These are phyloP conservation scores for Debaryomyces robertsiae DNA, from an alignment of 1,139 yeast genomes.

Conservation along the genomic window DNA sequence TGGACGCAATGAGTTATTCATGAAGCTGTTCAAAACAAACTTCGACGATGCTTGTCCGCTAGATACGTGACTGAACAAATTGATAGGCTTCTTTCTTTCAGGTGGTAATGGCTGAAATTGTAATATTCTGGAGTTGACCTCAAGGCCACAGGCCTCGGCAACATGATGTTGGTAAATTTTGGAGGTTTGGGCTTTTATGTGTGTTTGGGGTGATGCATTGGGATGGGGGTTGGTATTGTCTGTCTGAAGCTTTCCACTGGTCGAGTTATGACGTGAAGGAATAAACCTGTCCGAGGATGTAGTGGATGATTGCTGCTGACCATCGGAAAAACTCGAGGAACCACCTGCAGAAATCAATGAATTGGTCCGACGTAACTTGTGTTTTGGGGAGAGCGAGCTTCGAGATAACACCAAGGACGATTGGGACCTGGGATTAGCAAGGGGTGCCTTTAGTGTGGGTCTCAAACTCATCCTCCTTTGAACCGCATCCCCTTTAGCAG, in stretches of 20 bases:
- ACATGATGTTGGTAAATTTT: slow-evolving; percentile 80
- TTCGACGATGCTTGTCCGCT: slow-evolving; percentile 28
- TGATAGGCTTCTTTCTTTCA: slow-evolving; percentile 60
- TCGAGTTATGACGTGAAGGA: slow-evolving; percentile 47
- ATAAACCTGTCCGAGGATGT: slow-evolving; percentile 44
- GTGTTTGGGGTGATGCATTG: slow-evolving; percentile 52
- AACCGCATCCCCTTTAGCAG: slow-evolving; percentile 4
- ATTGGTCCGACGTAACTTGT: slow-evolving; percentile 38
- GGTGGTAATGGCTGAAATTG: slow-evolving; percentile 91
- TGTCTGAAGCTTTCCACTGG: slow-evolving; percentile 42
- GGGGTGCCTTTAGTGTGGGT: slow-evolving; percentile 22
- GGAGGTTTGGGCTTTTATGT: slow-evolving; percentile 70
- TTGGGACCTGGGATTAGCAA: slow-evolving; percentile 25
- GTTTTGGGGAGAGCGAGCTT: slow-evolving; percentile 21
- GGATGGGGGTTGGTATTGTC: slow-evolving; percentile 40
- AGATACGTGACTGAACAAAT: slow-evolving; percentile 38
- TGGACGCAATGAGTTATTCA: slow-evolving; percentile 36
- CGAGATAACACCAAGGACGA: slow-evolving; percentile 21
- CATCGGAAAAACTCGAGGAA: slow-evolving; percentile 24
- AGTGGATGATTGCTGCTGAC: slow-evolving; percentile 25
- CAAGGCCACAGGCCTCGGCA: slow-evolving; percentile 93
- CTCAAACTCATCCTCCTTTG: slow-evolving; percentile 11
- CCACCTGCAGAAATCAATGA: slow-evolving; percentile 35
- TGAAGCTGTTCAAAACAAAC: slow-evolving; percentile 15
- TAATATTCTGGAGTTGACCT: slow-evolving; percentile 78